Conservation (phyloP, 306 rosid genomes). For the barrel medic (Medicago truncatula) region DNA sequence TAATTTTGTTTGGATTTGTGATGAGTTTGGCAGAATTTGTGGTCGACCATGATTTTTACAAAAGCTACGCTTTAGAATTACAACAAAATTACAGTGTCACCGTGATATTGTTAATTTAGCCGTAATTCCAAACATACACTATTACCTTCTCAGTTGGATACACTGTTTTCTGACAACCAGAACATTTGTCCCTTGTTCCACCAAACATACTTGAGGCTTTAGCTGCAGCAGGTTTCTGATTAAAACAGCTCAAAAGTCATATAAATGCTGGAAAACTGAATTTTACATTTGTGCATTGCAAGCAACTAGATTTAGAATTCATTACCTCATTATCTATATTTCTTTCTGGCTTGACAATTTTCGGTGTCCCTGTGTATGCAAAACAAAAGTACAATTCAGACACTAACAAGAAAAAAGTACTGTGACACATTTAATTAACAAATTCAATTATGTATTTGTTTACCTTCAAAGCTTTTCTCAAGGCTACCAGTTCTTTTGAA, state of each 20-base stretch:
- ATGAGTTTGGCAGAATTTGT: neutral
- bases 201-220: constrained; percentile 84
- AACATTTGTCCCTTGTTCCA: constrained; percentile 95
- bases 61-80: neutral
- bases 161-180: constrained; percentile 91
- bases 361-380: constrained; percentile 78
- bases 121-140: neutral
- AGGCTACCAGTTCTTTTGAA: constrained; percentile 99
- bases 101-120: neutral
- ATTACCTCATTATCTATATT: constrained; percentile 72
- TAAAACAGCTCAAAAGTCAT: constrained; percentile 38
- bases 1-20: neutral
- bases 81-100: neutral
- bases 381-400: constrained; percentile 28
- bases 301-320: constrained; percentile 18
- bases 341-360: constrained; percentile 84
- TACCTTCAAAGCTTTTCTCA: constrained; percentile 98
- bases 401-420: constrained; percentile 24
- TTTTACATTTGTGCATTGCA: constrained; percentile 11
- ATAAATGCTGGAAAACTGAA: constrained; percentile 20
- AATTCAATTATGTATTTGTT: constrained; percentile 34
- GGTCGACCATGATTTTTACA: neutral
- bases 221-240: constrained; percentile 75
- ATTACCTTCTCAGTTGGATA: constrained; percentile 97
- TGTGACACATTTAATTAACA: neutral